Percentiles rank a stretch among this genome's conserved stretches.
Conservation (phyloP, 1,284 basidiomycete species). For the Neotropicomus parvogracilis region DNA sequence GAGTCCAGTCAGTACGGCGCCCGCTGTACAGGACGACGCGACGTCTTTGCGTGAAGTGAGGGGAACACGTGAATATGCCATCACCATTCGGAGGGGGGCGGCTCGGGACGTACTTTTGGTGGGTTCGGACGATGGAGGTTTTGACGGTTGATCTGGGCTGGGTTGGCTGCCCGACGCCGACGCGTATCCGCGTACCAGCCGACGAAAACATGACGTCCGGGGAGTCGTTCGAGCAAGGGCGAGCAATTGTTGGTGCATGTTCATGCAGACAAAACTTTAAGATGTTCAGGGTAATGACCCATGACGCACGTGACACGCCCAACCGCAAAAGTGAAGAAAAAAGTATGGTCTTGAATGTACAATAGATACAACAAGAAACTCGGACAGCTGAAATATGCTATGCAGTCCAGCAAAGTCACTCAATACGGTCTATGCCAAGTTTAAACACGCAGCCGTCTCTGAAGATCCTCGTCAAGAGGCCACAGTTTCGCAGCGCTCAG, state of each 20-base stretch:
- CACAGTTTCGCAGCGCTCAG: conserved; percentile 26
- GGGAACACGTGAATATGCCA: not conserved
- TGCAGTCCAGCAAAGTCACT: conserved; percentile 10
- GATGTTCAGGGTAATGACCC: not conserved
- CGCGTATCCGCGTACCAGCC: conserved; percentile 15
- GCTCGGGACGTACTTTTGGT: conserved; percentile 19
- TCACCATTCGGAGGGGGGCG: not conserved
- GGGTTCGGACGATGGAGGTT: conserved; percentile 17
- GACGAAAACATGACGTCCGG: conserved; percentile 6
- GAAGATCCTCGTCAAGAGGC: not conserved
- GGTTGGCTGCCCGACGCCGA: conserved; percentile 5
- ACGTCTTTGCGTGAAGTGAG: conserved; percentile 19
- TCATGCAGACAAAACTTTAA: conserved; percentile 5
- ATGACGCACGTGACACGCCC: conserved; percentile 7
- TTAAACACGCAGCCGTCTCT: not conserved
- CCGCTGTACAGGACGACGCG: conserved; percentile 60
- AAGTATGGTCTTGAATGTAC: conserved; percentile 11
- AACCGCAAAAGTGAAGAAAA: not conserved
- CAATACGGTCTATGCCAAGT: conserved; percentile 15
- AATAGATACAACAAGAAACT: conserved; percentile 24
- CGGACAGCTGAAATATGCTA: conserved; percentile 8
- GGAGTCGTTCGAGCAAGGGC: conserved; percentile 11
- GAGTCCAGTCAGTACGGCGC: conserved; percentile 73
- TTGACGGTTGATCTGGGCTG: conserved; percentile 3
- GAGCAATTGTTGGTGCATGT: conserved; percentile 15